Evolutionary conservation across 805 yeast genomes (phyloP).

Genomic region (Candida oleophila): DNA sequence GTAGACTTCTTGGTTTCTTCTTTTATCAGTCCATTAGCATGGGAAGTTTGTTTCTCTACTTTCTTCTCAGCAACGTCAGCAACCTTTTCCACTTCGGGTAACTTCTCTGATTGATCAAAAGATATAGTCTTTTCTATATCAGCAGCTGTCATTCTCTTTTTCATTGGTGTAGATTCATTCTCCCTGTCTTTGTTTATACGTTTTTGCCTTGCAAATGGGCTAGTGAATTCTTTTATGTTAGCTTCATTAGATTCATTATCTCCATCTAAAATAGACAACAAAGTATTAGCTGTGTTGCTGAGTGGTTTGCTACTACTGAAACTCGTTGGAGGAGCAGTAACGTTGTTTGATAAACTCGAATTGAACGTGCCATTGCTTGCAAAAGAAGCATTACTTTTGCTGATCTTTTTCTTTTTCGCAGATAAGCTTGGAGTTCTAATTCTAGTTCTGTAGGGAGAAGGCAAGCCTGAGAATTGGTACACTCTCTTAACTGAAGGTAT

Average conservation of each 20-base stretch:
- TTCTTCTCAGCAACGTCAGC: constrained; percentile 3
- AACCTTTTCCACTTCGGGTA: constrained; percentile 11
- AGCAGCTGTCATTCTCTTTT: constrained; percentile 26
- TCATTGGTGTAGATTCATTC: constrained; percentile 3
- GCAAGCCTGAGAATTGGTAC: constrained; percentile 45
- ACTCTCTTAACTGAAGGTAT: constrained; percentile 40
- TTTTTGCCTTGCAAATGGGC: constrained; percentile 17
- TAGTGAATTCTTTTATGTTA: constrained; percentile 39
- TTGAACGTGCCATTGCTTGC: background rate
- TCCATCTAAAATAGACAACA: constrained; percentile 38
- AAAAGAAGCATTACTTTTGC: background rate
- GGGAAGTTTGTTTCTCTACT: background rate
- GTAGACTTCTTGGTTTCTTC: background rate
- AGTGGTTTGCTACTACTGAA: constrained; percentile 17
- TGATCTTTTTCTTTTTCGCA: constrained; percentile 8
- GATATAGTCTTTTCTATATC: constrained; percentile 37
- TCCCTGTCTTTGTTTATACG: constrained; percentile 4
- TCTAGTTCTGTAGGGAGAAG: constrained; percentile 43
- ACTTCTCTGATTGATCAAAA: constrained; percentile 29
- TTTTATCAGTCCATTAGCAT: background rate
- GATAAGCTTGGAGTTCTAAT: constrained; percentile 30
- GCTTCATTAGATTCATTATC: constrained; percentile 6
- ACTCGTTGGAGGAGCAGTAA: background rate
- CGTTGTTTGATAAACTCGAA: background rate
- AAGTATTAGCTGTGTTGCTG: constrained; percentile 37